These are phyloP conservation scores for Dispira parvispora DNA, from an alignment of 192 early-diverging fungal species.

Conservation along the genomic window DNA sequence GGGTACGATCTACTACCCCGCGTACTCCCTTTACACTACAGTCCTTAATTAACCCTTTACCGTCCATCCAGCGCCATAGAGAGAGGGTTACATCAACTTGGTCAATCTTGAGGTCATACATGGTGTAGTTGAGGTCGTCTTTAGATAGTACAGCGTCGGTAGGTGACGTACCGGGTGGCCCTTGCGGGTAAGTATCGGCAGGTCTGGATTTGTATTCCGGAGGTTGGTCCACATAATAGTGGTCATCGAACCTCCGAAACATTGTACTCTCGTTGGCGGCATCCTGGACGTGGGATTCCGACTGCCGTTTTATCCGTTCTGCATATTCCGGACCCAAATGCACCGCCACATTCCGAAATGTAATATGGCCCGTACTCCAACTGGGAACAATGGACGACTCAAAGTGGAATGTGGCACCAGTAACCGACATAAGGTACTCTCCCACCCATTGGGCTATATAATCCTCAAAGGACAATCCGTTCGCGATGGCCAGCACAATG, in stretches of 20 bases:
- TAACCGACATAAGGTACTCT: constrained; percentile 57
- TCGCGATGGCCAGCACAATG: constrained; percentile 56
- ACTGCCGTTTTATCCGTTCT: constrained; percentile 2
- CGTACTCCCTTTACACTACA: constrained; percentile 73
- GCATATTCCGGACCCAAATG: constrained; percentile 30
- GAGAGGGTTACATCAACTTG: constrained; percentile 69
- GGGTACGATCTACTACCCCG: constrained; percentile 68
- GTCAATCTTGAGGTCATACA: constrained; percentile 70
- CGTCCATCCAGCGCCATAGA: constrained; percentile 80
- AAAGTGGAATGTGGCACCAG: constrained; percentile 70
- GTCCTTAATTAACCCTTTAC: constrained; percentile 64
- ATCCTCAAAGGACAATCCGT: constrained; percentile 73
- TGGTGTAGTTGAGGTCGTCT: constrained; percentile 66
- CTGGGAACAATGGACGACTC: constrained; percentile 83
- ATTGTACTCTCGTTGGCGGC: too few species aligned
- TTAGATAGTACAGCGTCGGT: constrained; percentile 11
- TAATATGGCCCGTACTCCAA: constrained; percentile 79
- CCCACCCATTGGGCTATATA: constrained; percentile 65
- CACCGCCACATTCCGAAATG: constrained; percentile 65
- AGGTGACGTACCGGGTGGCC: constrained; percentile 14
- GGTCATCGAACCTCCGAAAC: constrained; percentile 4
- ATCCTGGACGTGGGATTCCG: constrained; percentile 2
- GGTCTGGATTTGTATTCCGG: too few species aligned
- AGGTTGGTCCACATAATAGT: background rate
- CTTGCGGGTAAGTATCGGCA: constrained; percentile 10